Conservation (phyloP, 768 basidiomycete species). For the Pulveroboletus frians region DNA sequence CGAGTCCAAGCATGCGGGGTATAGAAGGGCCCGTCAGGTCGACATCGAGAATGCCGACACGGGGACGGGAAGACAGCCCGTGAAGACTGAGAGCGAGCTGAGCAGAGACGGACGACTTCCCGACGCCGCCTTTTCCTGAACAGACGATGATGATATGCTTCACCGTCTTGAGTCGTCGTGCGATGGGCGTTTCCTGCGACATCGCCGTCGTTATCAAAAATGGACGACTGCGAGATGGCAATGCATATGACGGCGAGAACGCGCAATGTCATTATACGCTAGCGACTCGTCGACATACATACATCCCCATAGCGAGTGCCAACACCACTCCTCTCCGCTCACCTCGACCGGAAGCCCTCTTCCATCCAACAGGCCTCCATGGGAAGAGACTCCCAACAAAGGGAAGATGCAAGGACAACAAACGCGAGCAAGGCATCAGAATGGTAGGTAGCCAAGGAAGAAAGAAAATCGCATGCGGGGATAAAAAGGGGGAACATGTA, state of each 20-base stretch:
- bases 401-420: conserved; percentile 69
- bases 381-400: conserved; percentile 35
- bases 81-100: conserved; percentile 89
- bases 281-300: background rate
- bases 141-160: conserved; percentile 88
- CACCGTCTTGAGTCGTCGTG: conserved; percentile 65
- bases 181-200: conserved; percentile 52
- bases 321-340: conserved; percentile 11
- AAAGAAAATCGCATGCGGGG: conserved; percentile 18
- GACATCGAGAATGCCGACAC: conserved; percentile 87
- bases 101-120: conserved; percentile 93
- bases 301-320: background rate
- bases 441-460: conserved; percentile 10
- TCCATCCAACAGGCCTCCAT: conserved; percentile 57
- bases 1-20: conserved; percentile 91
- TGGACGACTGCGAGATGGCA: background rate
- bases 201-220: conserved; percentile 10
- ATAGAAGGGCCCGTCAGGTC: conserved; percentile 94
- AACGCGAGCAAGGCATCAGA: conserved; percentile 32
- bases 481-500: conserved; percentile 22
- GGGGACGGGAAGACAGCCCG: conserved; percentile 56
- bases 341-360: conserved; percentile 58
- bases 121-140: conserved; percentile 96
- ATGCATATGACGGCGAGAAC: too few species aligned
- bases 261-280: conserved; percentile 3